Base-by-base conservation (phyloP, 2,329 filamentous ascomycete genomes). In the Chalaropsis thielavioides region DNA sequence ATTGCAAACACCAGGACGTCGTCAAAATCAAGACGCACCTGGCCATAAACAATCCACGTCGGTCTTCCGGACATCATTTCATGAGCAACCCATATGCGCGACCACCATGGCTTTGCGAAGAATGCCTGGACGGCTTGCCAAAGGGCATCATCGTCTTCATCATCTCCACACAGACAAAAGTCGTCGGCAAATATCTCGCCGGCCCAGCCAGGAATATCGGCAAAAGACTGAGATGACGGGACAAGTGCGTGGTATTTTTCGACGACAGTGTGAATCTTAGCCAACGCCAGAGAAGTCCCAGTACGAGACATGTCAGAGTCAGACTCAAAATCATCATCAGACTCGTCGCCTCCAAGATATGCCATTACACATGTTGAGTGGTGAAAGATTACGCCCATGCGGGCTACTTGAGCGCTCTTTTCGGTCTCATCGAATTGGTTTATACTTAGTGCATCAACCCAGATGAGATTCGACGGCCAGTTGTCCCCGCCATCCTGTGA, bases 381-480 rank as follows among this genome's bases (percentile, higher is more conserved):
- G 8, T 58, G 44, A 41, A 70, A 72, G 46, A 72, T 71, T 10
- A 67, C 58, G 41, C 68, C 59, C 68, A 72, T 71, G 17, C 69
- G 51, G 2, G 66, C 63, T 46, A 72, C 69, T 17, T 72, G 69
- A 4, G 64, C 19, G 19, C 67, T 70, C 65, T 71, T 72, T 44
- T 72, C 71, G 1, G 27, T 38, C 8, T 65, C 60, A 38, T 71
- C 67, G 8, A 69, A 56, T 38, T 71, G 71, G 59, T 72, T 68
- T 63, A 72, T 71, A 38, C 70, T 71, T 10, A 72, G 35, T 22
- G 70, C 68, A 65, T 72, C 71, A 6, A 66, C 69, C 71, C 71
- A 72, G 43, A 72, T 49, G 15, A 64, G 64, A 24, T 59, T 44
- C 5, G 64, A 64, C 22, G 67, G 68, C 63, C 65, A 66, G 41